phyloP scores from a whole-genome alignment of 108 stramenopile genomes.

The Skeletonema potamos region DNA sequence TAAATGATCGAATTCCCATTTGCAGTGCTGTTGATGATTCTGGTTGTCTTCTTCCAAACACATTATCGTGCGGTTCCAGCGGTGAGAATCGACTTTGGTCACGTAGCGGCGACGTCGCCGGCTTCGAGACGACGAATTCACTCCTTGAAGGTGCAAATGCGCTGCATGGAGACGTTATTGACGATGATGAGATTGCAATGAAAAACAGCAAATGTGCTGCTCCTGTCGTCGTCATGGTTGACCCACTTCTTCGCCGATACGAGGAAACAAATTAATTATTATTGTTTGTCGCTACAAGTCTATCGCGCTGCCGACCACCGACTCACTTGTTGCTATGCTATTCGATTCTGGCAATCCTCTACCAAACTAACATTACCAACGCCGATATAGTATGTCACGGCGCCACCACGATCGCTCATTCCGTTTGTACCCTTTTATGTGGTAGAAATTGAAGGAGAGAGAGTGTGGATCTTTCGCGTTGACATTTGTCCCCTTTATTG shows the following conservation, averaged over 20 bases:
- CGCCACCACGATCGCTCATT: too few species aligned
- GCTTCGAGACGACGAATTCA: background rate
- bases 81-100: background rate
- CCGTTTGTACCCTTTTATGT: too few species aligned
- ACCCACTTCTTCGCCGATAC: too few species aligned
- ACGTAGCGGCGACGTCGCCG: background rate
- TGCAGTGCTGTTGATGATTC: slow-evolving; percentile 6
- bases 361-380: too few species aligned
- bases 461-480: background rate
- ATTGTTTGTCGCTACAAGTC: background rate
- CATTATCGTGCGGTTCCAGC: background rate
- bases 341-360: too few species aligned
- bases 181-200: background rate
- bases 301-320: background rate
- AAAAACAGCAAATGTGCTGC: background rate
- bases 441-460: too few species aligned
- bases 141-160: background rate
- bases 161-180: background rate
- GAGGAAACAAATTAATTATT: too few species aligned
- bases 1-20: slow-evolving; percentile 45
- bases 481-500: background rate
- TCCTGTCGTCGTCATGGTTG: background rate
- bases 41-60: background rate
- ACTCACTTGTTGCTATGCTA: too few species aligned
- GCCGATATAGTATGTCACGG: too few species aligned